Conservation (phyloP, 2,329 filamentous ascomycete species). For the Mycosphaerella sp. region DNA sequence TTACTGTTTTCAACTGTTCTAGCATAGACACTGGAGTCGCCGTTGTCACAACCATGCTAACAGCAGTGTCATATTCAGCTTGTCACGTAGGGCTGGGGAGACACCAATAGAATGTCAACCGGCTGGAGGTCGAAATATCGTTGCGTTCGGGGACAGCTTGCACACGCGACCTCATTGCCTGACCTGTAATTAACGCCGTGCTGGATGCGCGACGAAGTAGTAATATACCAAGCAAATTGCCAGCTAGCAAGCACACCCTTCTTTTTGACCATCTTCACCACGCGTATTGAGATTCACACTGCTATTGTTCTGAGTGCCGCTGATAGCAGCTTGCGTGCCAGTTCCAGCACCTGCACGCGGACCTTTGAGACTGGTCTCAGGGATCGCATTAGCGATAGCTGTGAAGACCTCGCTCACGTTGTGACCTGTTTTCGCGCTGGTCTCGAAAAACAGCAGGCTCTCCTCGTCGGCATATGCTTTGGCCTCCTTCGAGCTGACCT, state of each 20-base stretch:
- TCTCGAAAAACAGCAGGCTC: slow-evolving; percentile 92
- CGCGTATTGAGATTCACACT: slow-evolving; percentile 77
- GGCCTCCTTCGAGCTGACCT: slow-evolving; percentile 85
- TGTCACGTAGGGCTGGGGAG: neutral
- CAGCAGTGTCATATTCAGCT: neutral
- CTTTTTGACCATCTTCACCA: slow-evolving; percentile 67
- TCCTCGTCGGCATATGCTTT: slow-evolving; percentile 94
- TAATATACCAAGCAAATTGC: neutral
- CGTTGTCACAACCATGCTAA: neutral
- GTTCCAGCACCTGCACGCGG: slow-evolving; percentile 60
- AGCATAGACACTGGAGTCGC: no score
- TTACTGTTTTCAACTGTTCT: no score
- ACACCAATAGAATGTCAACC: neutral
- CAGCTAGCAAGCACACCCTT: slow-evolving; percentile 76
- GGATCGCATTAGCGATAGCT: slow-evolving; percentile 95
- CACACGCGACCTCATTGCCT: neutral
- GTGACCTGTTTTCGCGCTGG: slow-evolving; percentile 89
- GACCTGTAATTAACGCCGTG: slow-evolving; percentile 2
- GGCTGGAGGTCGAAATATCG: no score
- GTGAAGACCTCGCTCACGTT: slow-evolving; percentile 97
- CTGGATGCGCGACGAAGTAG: neutral
- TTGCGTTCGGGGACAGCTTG: neutral
- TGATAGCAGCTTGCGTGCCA: slow-evolving; percentile 53
- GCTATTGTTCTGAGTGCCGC: slow-evolving; percentile 47
- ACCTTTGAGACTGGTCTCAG: slow-evolving; percentile 91